Conservation (phyloP, 2,329 filamentous ascomycete species). For the Neurospora sp. region DNA sequence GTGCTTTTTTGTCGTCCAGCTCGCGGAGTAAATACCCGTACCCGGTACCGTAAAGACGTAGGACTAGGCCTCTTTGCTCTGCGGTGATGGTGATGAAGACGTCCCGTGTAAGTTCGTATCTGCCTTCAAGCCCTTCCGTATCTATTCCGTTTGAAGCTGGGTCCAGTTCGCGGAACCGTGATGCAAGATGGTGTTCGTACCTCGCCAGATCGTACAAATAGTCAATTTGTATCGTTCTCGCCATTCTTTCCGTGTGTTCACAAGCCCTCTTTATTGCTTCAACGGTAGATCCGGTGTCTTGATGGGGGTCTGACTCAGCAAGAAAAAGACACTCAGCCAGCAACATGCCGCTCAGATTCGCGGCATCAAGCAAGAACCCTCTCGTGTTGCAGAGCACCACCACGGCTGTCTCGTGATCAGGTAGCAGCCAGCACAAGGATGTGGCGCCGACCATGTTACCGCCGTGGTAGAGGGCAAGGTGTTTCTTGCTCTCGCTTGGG, state of each 20-base stretch:
- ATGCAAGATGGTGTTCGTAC: background rate
- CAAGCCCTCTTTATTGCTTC: background rate
- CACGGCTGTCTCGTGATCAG: background rate
- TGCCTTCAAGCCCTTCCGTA: background rate
- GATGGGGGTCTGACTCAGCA: background rate
- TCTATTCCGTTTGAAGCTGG: background rate
- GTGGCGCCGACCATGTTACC: slow-evolving; percentile 11
- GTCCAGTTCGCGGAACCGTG: background rate
- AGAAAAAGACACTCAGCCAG: slow-evolving; percentile 4
- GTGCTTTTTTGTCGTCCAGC: background rate
- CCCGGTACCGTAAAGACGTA: slow-evolving; percentile 3
- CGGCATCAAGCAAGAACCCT: slow-evolving; percentile 7
- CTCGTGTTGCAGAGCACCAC: slow-evolving; percentile 8
- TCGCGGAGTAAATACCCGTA: slow-evolving; percentile 3
- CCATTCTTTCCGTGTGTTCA: background rate
- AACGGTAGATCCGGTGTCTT: background rate
- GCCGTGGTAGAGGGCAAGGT: slow-evolving; percentile 8
- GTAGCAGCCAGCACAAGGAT: slow-evolving; percentile 4
- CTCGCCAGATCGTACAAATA: slow-evolving; percentile 1
- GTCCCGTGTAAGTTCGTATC: background rate
- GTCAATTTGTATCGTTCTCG: background rate
- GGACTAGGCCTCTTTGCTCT: background rate
- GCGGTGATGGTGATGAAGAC: background rate
- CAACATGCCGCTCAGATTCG: slow-evolving; percentile 10
- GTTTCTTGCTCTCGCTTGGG: background rate